These are phyloP conservation scores for Fusarium multiceps DNA, from an alignment of 2,329 filamentous ascomycete species.

Conservation along the genomic window DNA sequence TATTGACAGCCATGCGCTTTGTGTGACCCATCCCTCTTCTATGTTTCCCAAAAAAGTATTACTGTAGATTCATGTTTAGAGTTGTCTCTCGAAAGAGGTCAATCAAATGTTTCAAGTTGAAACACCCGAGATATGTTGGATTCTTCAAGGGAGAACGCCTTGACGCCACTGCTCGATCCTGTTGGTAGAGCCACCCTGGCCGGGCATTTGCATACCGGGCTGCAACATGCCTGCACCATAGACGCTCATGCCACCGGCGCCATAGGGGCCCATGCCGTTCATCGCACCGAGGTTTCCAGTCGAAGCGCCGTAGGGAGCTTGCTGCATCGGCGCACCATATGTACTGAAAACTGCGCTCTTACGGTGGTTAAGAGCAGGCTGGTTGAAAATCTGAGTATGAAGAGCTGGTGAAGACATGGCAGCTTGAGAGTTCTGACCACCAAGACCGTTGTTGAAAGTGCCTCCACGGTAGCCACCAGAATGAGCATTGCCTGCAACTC, in stretches of 20 bases:
- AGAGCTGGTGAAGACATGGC: constrained; percentile 45
- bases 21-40: not conserved
- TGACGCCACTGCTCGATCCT: constrained; percentile 59
- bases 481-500: constrained; percentile 46
- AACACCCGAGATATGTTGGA: not conserved
- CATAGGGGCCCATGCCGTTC: constrained; percentile 39
- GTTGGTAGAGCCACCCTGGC: constrained; percentile 48
- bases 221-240: constrained; percentile 48
- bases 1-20: constrained; percentile 9
- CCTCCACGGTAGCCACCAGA: constrained; percentile 63
- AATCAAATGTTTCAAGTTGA: not conserved
- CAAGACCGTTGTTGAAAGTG: constrained; percentile 65
- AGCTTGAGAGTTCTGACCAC: constrained; percentile 50
- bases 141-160: constrained; percentile 51
- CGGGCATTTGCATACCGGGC: constrained; percentile 46
- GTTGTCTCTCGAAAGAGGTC: not conserved
- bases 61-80: constrained; percentile 8
- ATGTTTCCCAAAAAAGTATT: constrained; percentile 20
- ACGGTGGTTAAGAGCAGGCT: constrained; percentile 41
- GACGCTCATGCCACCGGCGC: constrained; percentile 38
- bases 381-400: constrained; percentile 42
- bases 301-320: constrained; percentile 42
- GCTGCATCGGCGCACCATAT: constrained; percentile 46
- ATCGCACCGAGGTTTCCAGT: constrained; percentile 37
- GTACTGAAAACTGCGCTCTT: constrained; percentile 49